Conservation (phyloP, 345 rosid species). For the Brassica cretica region DNA sequence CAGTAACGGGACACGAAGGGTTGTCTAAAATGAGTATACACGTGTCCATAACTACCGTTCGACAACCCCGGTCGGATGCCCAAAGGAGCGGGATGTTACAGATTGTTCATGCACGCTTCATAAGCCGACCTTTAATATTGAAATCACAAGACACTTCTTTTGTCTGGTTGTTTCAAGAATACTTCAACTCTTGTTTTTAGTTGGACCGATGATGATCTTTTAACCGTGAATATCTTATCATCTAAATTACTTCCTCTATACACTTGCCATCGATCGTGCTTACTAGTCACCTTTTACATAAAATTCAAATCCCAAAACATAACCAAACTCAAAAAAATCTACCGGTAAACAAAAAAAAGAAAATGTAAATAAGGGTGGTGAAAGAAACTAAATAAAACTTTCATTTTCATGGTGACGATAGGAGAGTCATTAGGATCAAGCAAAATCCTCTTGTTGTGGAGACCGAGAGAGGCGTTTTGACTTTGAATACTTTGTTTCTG, state of each 20-base stretch:
- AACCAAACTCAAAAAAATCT: constrained; percentile 11
- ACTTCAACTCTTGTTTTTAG: constrained; percentile 41
- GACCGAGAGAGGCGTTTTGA: constrained; percentile 37
- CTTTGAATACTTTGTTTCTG: constrained; percentile 42
- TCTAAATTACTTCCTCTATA: constrained; percentile 38
- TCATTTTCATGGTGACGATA: constrained; percentile 42
- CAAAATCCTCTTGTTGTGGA: constrained; percentile 41
- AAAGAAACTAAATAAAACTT: constrained; percentile 32
- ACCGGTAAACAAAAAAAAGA: neutral
- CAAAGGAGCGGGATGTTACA: neutral
- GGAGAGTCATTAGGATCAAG: constrained; percentile 40
- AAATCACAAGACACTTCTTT: constrained; percentile 39
- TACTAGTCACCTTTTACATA: constrained; percentile 35
- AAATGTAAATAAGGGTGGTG: neutral
- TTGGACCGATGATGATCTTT: constrained; percentile 38
- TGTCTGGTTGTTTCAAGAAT: constrained; percentile 39
- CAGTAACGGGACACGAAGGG: too few relatives aligned
- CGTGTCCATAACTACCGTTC: too few relatives aligned
- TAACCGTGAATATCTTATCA: constrained; percentile 39
- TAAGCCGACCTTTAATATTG: constrained; percentile 40
- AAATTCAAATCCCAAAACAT: constrained; percentile 4
- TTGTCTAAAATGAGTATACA: too few relatives aligned
- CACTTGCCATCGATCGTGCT: constrained; percentile 45
- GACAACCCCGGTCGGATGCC: too few relatives aligned
- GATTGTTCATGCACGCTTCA: constrained; percentile 42